A percentile compares a stretch with the other conserved stretches of the same genome.
phyloP scores from a whole-genome alignment of 2,329 filamentous ascomycete genomes.

The Torrubiella hemipterigena region DNA sequence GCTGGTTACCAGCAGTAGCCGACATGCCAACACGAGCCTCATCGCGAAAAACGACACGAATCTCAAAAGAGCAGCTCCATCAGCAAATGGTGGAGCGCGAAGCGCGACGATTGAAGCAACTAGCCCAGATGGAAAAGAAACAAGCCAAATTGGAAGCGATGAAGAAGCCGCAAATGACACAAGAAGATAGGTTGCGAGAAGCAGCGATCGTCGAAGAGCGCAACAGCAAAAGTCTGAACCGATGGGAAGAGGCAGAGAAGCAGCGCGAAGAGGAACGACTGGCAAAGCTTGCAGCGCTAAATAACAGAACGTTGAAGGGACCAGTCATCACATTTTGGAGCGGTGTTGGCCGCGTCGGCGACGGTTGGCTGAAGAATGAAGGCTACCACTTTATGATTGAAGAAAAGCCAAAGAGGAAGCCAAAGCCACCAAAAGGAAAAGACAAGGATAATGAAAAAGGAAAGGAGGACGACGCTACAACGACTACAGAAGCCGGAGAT shows the following conservation, averaged over 20 bases:
- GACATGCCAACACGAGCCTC: constrained; percentile 48
- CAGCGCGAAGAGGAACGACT: constrained; percentile 73
- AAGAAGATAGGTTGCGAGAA: constrained; percentile 72
- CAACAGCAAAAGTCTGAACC: constrained; percentile 81
- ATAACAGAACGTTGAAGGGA: constrained; percentile 75
- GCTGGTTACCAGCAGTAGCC: constrained; percentile 42
- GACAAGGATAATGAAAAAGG: constrained; percentile 14
- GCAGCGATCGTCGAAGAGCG: constrained; percentile 72
- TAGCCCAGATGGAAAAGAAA: constrained; percentile 54
- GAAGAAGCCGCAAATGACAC: constrained; percentile 74
- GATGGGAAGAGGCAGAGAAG: constrained; percentile 90
- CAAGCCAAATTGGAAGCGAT: constrained; percentile 59
- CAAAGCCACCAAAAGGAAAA: constrained; percentile 20
- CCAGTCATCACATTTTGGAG: constrained; percentile 91
- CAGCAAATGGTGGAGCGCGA: constrained; percentile 65
- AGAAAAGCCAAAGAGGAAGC: constrained; percentile 46
- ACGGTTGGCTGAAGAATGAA: constrained; percentile 60
- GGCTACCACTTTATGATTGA: constrained; percentile 54
- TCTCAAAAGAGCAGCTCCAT: constrained; percentile 50
- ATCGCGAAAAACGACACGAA: constrained; percentile 43
- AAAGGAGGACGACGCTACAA: too few species aligned
- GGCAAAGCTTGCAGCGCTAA: constrained; percentile 74
- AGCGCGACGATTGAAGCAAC: constrained; percentile 56
- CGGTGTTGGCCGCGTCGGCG: constrained; percentile 72
- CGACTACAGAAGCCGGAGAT: too few species aligned